phyloP scores from a whole-genome alignment of 164 flowering plant genomes.

The Chloranthus sessilifolius region DNA sequence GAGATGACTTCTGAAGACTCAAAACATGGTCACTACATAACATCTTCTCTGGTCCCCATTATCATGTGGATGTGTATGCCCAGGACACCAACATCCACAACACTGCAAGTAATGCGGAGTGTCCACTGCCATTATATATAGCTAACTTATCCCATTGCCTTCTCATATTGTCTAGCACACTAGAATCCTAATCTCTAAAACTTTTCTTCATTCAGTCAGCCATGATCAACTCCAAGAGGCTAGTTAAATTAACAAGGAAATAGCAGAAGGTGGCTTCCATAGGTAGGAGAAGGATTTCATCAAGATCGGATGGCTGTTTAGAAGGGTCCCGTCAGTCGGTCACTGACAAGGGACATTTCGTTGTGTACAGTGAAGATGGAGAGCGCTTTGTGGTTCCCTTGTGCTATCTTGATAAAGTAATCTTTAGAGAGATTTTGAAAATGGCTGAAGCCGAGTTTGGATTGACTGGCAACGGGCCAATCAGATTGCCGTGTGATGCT shows the following conservation, averaged over 20 bases:
- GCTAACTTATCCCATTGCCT: not conserved
- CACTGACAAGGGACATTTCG: conserved; percentile 17
- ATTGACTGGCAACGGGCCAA: conserved; percentile 16
- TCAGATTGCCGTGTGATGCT: conserved; percentile 21
- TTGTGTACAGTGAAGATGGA: conserved; percentile 11
- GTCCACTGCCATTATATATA: too few relatives aligned
- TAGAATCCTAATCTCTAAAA: not conserved
- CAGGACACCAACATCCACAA: not conserved
- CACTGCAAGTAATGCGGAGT: too few relatives aligned
- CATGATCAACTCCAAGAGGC: conserved; percentile 10
- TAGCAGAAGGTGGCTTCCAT: conserved; percentile 6
- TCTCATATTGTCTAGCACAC: not conserved
- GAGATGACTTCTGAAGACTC: not conserved
- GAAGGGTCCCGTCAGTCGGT: not conserved
- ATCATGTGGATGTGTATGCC: not conserved
- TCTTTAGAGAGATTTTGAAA: conserved; percentile 25
- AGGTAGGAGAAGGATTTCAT: conserved; percentile 1
- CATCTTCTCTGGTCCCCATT: not conserved
- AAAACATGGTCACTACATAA: not conserved
- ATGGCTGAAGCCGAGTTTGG: conserved; percentile 31
- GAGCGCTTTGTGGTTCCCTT: conserved; percentile 21
- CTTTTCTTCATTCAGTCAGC: not conserved
- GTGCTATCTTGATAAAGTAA: conserved; percentile 12
- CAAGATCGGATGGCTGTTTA: not conserved
- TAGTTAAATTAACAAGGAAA: conserved; percentile 9